phyloP scores from a whole-genome alignment of 2,329 filamentous ascomycete genomes.

The Aspergillus udagawae region DNA sequence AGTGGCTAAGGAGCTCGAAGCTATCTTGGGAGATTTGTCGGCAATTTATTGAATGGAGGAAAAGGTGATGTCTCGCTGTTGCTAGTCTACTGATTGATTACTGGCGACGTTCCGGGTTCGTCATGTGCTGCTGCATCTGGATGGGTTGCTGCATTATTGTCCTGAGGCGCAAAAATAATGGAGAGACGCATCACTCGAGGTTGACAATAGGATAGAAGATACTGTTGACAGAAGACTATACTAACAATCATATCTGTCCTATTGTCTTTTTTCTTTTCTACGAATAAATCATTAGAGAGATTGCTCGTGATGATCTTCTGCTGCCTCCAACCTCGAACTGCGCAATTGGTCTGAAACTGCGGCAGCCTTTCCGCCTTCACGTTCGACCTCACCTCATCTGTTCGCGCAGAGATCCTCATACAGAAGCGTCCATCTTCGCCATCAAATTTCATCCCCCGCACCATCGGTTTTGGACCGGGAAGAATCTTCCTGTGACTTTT shows the following conservation, averaged over 20 bases:
- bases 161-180: neutral
- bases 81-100: neutral
- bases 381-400: conserved; percentile 37
- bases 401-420: conserved; percentile 40
- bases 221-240: neutral
- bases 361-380: conserved; percentile 28
- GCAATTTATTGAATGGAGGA: neutral
- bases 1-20: neutral
- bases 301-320: neutral
- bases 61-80: neutral
- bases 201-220: neutral
- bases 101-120: conserved; percentile 17
- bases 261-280: neutral
- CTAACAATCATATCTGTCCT: neutral
- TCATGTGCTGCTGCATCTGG: conserved; percentile 23
- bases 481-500: conserved; percentile 25
- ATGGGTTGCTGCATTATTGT: neutral
- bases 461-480: conserved; percentile 32
- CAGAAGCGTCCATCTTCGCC: conserved; percentile 34
- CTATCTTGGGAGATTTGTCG: neutral
- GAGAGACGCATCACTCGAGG: neutral
- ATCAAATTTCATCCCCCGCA: conserved; percentile 31
- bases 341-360: conserved; percentile 31
- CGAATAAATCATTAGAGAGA: neutral
- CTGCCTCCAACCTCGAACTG: conserved; percentile 17